These are phyloP conservation scores for Rhodotorula sp. DNA, from an alignment of 1,284 basidiomycete species.

Conservation along the genomic window DNA sequence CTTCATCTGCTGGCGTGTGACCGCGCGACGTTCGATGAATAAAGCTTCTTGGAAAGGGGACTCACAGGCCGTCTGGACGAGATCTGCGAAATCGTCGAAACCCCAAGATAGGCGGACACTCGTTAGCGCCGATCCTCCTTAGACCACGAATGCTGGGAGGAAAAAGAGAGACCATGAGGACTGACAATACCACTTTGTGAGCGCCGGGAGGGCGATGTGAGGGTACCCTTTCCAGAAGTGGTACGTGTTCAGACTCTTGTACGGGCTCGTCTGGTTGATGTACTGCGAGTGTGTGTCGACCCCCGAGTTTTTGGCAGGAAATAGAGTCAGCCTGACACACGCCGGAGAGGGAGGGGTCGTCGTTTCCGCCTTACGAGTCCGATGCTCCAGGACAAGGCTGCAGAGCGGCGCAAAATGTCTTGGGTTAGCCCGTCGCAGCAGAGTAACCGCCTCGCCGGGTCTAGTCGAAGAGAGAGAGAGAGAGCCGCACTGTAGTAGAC, in stretches of 20 bases:
- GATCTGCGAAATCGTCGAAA: constrained; percentile 55
- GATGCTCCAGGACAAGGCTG: constrained; percentile 64
- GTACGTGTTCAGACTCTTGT: constrained; percentile 62
- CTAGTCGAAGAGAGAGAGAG: neutral
- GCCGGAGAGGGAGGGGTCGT: neutral
- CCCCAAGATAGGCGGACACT: no score
- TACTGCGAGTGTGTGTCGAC: constrained; percentile 57
- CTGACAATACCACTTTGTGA: constrained; percentile 76
- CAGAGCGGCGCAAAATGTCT: no score
- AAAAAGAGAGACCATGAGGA: neutral
- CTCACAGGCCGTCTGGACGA: constrained; percentile 73
- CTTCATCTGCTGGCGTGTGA: neutral
- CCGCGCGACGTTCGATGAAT: neutral
- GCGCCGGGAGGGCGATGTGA: constrained; percentile 68
- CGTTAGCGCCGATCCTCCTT: no score
- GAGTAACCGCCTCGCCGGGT: neutral
- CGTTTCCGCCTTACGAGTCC: constrained; percentile 71
- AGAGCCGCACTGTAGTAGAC: constrained; percentile 58
- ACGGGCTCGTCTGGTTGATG: constrained; percentile 71
- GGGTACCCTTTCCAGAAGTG: constrained; percentile 82
- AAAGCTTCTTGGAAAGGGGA: neutral
- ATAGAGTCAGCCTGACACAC: neutral
- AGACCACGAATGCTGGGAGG: no score
- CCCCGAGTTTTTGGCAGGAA: neutral
- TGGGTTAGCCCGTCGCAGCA: neutral